Evolutionary conservation across 139 green algal species (phyloP).

Genomic region (Chlorella sp.): DNA sequence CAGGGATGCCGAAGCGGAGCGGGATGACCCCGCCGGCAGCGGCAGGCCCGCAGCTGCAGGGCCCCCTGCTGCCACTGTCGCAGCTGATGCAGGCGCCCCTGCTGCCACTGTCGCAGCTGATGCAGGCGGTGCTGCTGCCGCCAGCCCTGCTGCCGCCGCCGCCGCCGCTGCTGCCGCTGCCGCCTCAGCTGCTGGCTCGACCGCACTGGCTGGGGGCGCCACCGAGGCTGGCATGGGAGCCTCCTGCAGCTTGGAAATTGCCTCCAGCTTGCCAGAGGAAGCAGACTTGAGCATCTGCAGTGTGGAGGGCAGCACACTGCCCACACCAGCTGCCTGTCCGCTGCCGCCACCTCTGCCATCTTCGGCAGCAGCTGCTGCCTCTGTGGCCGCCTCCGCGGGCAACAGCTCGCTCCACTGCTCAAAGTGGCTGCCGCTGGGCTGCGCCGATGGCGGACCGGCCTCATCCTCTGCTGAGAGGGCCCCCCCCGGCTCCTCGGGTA

Average conservation of each 20-base stretch:
- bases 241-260: constrained; percentile 14
- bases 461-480: not conserved
- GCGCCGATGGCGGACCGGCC: not conserved
- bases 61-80: not conserved
- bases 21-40: too few species aligned
- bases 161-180: not conserved
- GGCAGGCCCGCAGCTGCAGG: not conserved
- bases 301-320: not conserved
- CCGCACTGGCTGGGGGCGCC: not conserved
- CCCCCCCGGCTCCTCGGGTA: not conserved
- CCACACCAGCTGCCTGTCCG: not conserved
- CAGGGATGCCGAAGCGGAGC: too few species aligned
- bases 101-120: not conserved
- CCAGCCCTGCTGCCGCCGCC: not conserved
- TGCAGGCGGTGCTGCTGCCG: not conserved
- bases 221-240: constrained; percentile 15
- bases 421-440: constrained; percentile 10
- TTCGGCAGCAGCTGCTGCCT: not conserved
- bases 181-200: not conserved
- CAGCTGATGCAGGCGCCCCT: not conserved
- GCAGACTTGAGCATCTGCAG: not conserved
- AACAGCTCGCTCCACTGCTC: not conserved
- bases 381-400: not conserved
- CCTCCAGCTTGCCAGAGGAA: not conserved
- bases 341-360: not conserved